These are phyloP conservation scores for Melanomma pulvis-pyrius DNA, from an alignment of 495 filamentous ascomycete genomes.

Conservation along the genomic window DNA sequence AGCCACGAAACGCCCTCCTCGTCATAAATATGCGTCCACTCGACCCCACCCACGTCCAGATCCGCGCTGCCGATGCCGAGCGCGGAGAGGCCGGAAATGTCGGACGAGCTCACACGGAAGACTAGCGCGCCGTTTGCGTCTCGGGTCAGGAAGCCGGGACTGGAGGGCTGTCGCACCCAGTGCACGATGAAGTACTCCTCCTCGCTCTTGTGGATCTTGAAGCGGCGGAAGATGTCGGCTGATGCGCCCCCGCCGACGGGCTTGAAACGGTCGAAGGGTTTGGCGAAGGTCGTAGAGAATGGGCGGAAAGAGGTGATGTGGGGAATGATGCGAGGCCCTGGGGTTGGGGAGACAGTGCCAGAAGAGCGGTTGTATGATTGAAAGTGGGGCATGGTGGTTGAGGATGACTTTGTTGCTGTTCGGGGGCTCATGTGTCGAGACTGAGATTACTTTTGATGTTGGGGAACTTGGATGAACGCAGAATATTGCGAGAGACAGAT, in stretches of 20 bases:
- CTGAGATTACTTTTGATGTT: no score
- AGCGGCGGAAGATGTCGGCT: slow-evolving; percentile 7
- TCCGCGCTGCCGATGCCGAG: not conserved
- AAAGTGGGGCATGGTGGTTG: no score
- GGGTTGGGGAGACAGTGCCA: no score
- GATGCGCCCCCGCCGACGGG: not conserved
- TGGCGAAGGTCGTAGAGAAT: not conserved
- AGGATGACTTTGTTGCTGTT: no score
- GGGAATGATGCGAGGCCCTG: no score
- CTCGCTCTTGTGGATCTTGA: not conserved
- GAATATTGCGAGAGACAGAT: no score
- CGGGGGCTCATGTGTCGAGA: no score
- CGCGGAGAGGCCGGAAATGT: not conserved
- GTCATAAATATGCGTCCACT: not conserved
- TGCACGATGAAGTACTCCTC: slow-evolving; percentile 1
- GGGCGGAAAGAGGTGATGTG: no score
- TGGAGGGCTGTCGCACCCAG: not conserved
- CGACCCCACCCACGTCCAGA: no score
- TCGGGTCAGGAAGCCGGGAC: not conserved
- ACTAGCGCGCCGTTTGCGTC: not conserved
- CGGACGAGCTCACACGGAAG: not conserved
- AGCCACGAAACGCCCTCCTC: not conserved
- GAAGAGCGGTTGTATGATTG: no score
- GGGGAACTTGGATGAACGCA: no score
- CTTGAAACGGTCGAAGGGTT: not conserved